Base-by-base conservation (phyloP, 306 rosid species). In the Potentilla sterilis region DNA sequence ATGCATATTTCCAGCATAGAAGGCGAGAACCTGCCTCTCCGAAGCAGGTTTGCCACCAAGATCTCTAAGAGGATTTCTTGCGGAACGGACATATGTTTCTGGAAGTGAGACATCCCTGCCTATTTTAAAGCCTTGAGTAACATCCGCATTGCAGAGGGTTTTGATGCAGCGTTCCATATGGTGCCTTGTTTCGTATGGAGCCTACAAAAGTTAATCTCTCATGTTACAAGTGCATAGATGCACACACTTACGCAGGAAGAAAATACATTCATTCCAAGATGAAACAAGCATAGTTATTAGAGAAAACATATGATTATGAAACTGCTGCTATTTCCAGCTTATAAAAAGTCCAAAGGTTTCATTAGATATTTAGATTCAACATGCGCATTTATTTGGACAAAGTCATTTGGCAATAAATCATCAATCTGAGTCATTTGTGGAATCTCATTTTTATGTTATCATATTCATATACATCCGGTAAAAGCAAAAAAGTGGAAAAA, bases 131-230 rank as follows among this genome's bases (percentile, higher is more conserved):
- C 95, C 98, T 54, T 73, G 81, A 24, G 95, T 94, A 47, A 91
- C 96, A 84, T 94, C 96, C 38, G 97, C 91, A 81, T 90, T 94
- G 86, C 98, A 94, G 52, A 94, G 91, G 57, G 96, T 97, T 82
- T 92, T 94, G 72, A 92, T 86, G 88, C 96, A 92, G 85, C 79
- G 89, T 75, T 94, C 98, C 98, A 94, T 91, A 63, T 94, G 98
- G 88, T 91, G 98, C 86, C 97, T 91, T 71, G 96, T 90, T 82
- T 91, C 97, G 24, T 94, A 94, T 35, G 98, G 96, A 80, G 98
- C 97, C 98, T 91, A 79, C 48, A 81, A 72, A 21, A 83, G 12
- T 76, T 35, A 70, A 41, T 48, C 37, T 34, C 71, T 70, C 69
- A 48, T 49, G 64, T 73, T 37, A 81, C 48, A 41, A 11, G 51